phyloP scores from a whole-genome alignment of 2,329 filamentous ascomycete genomes.

The Blastomyces percursus region DNA sequence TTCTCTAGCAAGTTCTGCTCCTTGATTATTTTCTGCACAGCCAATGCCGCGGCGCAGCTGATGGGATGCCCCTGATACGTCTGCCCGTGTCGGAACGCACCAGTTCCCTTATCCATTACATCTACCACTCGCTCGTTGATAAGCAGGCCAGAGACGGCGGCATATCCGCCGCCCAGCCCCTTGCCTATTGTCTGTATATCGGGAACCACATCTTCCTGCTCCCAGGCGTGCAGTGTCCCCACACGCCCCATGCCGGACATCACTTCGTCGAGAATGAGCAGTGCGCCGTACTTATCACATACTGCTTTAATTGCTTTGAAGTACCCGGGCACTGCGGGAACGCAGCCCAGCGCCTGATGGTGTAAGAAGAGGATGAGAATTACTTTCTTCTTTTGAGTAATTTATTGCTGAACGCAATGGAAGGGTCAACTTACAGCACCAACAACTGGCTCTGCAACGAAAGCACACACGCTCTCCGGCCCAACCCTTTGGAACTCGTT shows the following conservation, averaged over 20 bases:
- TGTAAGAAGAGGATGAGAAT: not conserved
- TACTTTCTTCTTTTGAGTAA: too few species aligned
- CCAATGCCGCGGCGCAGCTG: conserved; percentile 48
- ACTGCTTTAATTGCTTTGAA: conserved; percentile 56
- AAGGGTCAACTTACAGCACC: conserved; percentile 46
- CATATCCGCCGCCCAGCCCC: conserved; percentile 47
- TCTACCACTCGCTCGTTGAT: conserved; percentile 41
- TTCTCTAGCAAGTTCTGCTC: conserved; percentile 50
- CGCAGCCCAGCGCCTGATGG: conserved; percentile 53
- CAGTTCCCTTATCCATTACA: conserved; percentile 37
- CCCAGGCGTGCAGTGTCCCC: conserved; percentile 50
- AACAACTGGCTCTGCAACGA: conserved; percentile 62
- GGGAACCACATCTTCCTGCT: conserved; percentile 47
- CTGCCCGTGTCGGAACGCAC: conserved; percentile 48
- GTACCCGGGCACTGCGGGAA: conserved; percentile 56
- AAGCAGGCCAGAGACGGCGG: conserved; percentile 45
- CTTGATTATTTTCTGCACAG: conserved; percentile 48
- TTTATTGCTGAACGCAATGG: too few species aligned
- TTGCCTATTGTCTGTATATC: conserved; percentile 53
- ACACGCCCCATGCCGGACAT: conserved; percentile 55
- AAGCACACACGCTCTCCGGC: conserved; percentile 56
- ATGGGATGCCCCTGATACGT: conserved; percentile 51
- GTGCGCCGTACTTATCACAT: conserved; percentile 59
- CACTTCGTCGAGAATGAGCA: conserved; percentile 70
- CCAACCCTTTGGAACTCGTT: conserved; percentile 54